phyloP scores from a whole-genome alignment of 1,139 yeast species.

The Candida pseudoviswanathii region DNA sequence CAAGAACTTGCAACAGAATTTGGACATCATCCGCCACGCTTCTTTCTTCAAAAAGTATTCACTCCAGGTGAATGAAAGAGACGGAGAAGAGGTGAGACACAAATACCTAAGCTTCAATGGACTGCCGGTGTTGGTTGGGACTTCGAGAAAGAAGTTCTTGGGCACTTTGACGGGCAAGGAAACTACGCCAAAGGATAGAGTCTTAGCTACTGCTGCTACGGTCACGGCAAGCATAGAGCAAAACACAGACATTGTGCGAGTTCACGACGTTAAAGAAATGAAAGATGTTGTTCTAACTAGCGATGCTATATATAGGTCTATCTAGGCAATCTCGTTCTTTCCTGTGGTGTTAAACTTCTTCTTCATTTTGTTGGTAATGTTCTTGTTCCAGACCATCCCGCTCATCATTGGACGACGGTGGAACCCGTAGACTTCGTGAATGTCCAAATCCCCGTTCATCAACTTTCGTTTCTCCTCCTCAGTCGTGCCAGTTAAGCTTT shows the following conservation, averaged over 20 bases:
- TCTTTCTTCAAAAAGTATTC: slow-evolving; percentile 58
- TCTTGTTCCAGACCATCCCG: slow-evolving; percentile 59
- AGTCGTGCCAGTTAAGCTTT: slow-evolving; percentile 36
- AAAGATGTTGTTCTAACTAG: slow-evolving; percentile 66
- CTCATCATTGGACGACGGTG: slow-evolving; percentile 54
- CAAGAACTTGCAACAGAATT: slow-evolving; percentile 67
- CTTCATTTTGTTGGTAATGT: slow-evolving; percentile 53
- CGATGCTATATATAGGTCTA: slow-evolving; percentile 65
- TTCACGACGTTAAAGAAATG: slow-evolving; percentile 78
- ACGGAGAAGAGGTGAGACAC: slow-evolving; percentile 25
- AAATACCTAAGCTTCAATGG: slow-evolving; percentile 47
- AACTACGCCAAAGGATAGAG: slow-evolving; percentile 57
- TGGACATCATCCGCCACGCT: slow-evolving; percentile 62
- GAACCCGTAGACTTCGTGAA: slow-evolving; percentile 53
- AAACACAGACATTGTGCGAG: slow-evolving; percentile 81
- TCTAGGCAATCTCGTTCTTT: slow-evolving; percentile 6
- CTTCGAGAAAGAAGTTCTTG: slow-evolving; percentile 85
- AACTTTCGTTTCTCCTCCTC: slow-evolving; percentile 44
- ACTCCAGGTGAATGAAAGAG: slow-evolving; percentile 23
- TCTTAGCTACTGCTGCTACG: slow-evolving; percentile 76
- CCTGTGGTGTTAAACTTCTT: slow-evolving; percentile 29
- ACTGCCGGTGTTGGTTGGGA: slow-evolving; percentile 76
- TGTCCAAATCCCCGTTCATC: slow-evolving; percentile 19
- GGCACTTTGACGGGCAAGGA: slow-evolving; percentile 62
- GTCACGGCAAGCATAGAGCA: slow-evolving; percentile 74